A percentile compares a stretch with the other conserved stretches of the same genome.
Conservation (phyloP, 768 basidiomycete genomes). For the Mrakia hoshinonis region DNA sequence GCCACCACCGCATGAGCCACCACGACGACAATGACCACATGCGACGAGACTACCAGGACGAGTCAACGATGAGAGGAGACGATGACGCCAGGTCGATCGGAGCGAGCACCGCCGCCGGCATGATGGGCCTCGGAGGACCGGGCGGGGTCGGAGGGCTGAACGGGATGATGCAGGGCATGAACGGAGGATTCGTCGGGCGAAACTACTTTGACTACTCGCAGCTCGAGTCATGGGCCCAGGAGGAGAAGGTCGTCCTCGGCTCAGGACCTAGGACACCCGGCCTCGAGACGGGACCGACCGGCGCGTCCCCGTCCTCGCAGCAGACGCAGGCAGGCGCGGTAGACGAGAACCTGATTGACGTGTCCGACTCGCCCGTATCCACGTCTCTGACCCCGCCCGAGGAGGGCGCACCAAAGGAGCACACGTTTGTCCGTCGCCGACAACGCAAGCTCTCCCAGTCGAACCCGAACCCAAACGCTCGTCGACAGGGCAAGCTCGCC, state of each 20-base stretch:
- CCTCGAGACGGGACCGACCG: slow-evolving; percentile 12
- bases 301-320: slow-evolving; percentile 21
- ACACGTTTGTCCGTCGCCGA: slow-evolving; percentile 46
- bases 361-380: slow-evolving; percentile 29
- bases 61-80: neutral
- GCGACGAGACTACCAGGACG: neutral
- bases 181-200: slow-evolving; percentile 47
- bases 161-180: slow-evolving; percentile 23
- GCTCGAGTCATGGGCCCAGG: slow-evolving; percentile 75
- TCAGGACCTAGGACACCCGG: slow-evolving; percentile 14
- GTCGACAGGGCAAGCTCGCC: slow-evolving; percentile 68
- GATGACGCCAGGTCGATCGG: slow-evolving; percentile 21
- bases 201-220: slow-evolving; percentile 61
- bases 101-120: slow-evolving; percentile 10
- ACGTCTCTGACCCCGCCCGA: slow-evolving; percentile 18
- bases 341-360: slow-evolving; percentile 16
- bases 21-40: neutral
- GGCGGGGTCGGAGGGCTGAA: neutral
- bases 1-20: neutral
- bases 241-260: slow-evolving; percentile 39
- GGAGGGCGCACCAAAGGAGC: neutral
- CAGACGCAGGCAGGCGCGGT: slow-evolving; percentile 1
- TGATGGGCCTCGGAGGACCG: slow-evolving; percentile 6
- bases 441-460: slow-evolving; percentile 84
- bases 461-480: slow-evolving; percentile 45